These are phyloP conservation scores for Bisporella sp. DNA, from an alignment of 2,329 filamentous ascomycete genomes.

Conservation along the genomic window DNA sequence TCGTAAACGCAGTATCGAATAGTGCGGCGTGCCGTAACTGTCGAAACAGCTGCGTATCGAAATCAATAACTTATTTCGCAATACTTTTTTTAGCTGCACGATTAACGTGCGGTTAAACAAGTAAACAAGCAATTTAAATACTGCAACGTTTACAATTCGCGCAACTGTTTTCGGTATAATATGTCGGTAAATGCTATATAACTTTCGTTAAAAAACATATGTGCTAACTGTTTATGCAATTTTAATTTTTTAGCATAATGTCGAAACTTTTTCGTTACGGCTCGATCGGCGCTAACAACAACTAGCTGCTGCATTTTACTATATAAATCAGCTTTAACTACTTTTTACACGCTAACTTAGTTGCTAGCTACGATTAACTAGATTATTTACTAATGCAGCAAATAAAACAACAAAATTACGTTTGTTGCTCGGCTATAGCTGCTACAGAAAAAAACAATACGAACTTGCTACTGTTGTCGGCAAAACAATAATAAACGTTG, in stretches of 20 bases:
- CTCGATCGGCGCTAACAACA: conserved; percentile 5
- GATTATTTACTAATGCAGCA: conserved; percentile 1
- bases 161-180: conserved; percentile 1
- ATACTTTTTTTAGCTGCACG: background rate
- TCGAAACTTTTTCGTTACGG: background rate
- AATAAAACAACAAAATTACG: conserved; percentile 3
- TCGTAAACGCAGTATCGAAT: background rate
- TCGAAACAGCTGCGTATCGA: background rate
- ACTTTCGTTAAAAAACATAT: conserved; percentile 7
- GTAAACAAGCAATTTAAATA: conserved; percentile 8
- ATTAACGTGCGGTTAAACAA: conserved; percentile 2
- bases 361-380: background rate
- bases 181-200: conserved; percentile 3
- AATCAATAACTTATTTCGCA: background rate
- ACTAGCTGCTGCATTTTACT: background rate
- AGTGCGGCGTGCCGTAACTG: background rate
- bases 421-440: conserved; percentile 4
- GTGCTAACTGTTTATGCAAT: conserved; percentile 1
- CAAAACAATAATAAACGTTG: conserved; percentile 2
- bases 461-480: conserved; percentile 4
- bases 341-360: background rate
- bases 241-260: conserved; percentile 4
- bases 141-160: conserved; percentile 3
- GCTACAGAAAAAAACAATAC: conserved; percentile 6
- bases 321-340: background rate